phyloP scores from a whole-genome alignment of 2,329 filamentous ascomycete genomes.

The Nemania abortiva region DNA sequence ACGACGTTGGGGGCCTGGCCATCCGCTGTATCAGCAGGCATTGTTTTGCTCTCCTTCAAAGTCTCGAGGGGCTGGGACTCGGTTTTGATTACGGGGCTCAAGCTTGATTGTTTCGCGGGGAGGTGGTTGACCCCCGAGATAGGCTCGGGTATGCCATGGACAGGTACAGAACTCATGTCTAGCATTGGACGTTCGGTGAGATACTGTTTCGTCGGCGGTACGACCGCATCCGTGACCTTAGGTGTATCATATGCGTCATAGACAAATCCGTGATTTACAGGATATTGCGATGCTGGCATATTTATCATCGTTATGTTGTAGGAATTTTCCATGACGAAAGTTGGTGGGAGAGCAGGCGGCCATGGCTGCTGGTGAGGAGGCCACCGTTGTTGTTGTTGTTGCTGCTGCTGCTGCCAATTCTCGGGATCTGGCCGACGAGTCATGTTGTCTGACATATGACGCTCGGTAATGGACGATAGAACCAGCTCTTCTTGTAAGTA shows the following conservation, averaged over 20 bases:
- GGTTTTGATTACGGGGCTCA: slow-evolving; percentile 39
- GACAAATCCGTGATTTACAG: slow-evolving; percentile 33
- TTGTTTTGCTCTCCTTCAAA: slow-evolving; percentile 53
- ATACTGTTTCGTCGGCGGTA: slow-evolving; percentile 34
- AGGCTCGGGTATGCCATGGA: slow-evolving; percentile 20
- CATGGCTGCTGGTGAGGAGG: slow-evolving; percentile 59
- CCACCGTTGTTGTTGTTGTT: slow-evolving; percentile 63
- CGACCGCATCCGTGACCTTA: slow-evolving; percentile 19
- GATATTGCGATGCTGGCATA: slow-evolving; percentile 47
- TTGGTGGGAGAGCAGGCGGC: slow-evolving; percentile 58
- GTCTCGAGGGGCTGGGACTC: slow-evolving; percentile 31
- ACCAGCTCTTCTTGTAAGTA: slow-evolving; percentile 15
- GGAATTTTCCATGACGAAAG: slow-evolving; percentile 60
- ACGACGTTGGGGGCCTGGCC: slow-evolving; percentile 64
- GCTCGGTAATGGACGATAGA: slow-evolving; percentile 20
- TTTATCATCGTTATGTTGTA: slow-evolving; percentile 60
- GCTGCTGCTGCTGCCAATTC: slow-evolving; percentile 60
- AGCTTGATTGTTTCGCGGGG: slow-evolving; percentile 24
- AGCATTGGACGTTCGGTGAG: slow-evolving; percentile 28
- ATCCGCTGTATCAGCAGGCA: slow-evolving; percentile 59
- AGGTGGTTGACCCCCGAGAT: slow-evolving; percentile 21
- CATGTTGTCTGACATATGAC: slow-evolving; percentile 24
- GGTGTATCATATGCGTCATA: slow-evolving; percentile 33
- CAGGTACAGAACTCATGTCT: slow-evolving; percentile 25
- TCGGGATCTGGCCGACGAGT: slow-evolving; percentile 32